Percentiles rank a stretch among this genome's conserved stretches.
These are phyloP conservation scores for Boletus speciosus DNA, from an alignment of 768 basidiomycete species.

Conservation along the genomic window DNA sequence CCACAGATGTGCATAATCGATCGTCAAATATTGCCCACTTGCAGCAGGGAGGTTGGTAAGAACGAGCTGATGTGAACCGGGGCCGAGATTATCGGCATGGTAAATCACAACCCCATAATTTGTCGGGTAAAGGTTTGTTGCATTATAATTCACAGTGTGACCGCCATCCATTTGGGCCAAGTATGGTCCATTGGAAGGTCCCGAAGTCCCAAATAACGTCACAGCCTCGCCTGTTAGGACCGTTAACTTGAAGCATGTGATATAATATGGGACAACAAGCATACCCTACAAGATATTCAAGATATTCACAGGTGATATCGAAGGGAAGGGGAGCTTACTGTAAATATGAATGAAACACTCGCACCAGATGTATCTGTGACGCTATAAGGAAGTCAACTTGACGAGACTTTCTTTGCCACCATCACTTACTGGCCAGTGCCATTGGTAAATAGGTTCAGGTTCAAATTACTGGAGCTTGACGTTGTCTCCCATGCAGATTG, in stretches of 20 bases:
- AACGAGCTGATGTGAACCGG: conserved; percentile 35
- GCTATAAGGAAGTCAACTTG: conserved; percentile 19
- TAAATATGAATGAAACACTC: conserved; percentile 36
- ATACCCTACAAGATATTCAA: conserved; percentile 16
- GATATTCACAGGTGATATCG: not conserved
- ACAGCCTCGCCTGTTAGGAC: conserved; percentile 39
- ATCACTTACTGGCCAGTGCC: conserved; percentile 39
- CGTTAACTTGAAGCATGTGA: not conserved
- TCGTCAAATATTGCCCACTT: conserved; percentile 23
- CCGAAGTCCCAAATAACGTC: conserved; percentile 43
- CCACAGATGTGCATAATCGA: conserved; percentile 33
- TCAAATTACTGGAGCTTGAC: conserved; percentile 29
- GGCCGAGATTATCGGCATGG: conserved; percentile 37
- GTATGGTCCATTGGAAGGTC: conserved; percentile 35
- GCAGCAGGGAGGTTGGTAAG: conserved; percentile 30
- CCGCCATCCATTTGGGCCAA: conserved; percentile 35
- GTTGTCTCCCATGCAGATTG: conserved; percentile 35
- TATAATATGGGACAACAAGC: not conserved
- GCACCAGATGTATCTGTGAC: conserved; percentile 33
- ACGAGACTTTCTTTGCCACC: not conserved
- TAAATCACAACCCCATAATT: conserved; percentile 30
- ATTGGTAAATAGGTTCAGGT: conserved; percentile 39
- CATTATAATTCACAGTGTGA: conserved; percentile 13
- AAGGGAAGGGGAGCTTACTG: conserved; percentile 27
- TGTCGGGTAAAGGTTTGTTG: conserved; percentile 13